Conservation (phyloP, 768 basidiomycete species). For the Hortiboletus flavorubellus region DNA sequence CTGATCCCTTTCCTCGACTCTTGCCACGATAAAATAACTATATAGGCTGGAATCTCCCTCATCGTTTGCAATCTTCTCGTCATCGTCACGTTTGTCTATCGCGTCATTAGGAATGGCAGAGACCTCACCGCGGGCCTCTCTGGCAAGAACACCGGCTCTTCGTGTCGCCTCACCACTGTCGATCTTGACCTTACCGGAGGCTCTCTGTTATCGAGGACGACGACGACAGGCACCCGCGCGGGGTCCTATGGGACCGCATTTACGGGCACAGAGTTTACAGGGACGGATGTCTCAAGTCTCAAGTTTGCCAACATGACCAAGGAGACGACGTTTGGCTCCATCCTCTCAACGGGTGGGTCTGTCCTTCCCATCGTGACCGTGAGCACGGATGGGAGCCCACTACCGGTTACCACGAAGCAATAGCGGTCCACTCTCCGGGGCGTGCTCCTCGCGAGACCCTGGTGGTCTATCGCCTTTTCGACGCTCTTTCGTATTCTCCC, state of each 20-base stretch:
- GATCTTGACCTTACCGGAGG: constrained; percentile 18
- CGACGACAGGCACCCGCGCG: neutral
- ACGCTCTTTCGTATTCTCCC: too few species aligned
- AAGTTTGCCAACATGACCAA: neutral
- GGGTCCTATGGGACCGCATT: neutral
- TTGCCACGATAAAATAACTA: neutral
- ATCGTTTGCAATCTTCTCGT: constrained; percentile 43
- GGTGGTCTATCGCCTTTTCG: neutral
- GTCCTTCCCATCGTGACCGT: neutral
- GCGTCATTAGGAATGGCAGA: constrained; percentile 5
- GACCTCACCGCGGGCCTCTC: constrained; percentile 10
- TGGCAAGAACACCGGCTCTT: neutral
- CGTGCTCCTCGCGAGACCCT: neutral
- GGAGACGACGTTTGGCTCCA: constrained; percentile 3
- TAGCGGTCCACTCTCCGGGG: neutral
- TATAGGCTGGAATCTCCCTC: constrained; percentile 36
- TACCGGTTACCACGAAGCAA: neutral
- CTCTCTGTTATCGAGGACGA: neutral
- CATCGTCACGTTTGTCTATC: constrained; percentile 35
- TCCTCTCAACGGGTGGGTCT: neutral
- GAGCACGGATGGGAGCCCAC: neutral
- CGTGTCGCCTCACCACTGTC: constrained; percentile 24
- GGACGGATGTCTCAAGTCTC: constrained; percentile 9
- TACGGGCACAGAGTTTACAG: neutral
- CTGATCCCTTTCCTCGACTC: neutral